Conservation (phyloP, 2,329 filamentous ascomycete genomes). For the Xylariaceae sp. region DNA sequence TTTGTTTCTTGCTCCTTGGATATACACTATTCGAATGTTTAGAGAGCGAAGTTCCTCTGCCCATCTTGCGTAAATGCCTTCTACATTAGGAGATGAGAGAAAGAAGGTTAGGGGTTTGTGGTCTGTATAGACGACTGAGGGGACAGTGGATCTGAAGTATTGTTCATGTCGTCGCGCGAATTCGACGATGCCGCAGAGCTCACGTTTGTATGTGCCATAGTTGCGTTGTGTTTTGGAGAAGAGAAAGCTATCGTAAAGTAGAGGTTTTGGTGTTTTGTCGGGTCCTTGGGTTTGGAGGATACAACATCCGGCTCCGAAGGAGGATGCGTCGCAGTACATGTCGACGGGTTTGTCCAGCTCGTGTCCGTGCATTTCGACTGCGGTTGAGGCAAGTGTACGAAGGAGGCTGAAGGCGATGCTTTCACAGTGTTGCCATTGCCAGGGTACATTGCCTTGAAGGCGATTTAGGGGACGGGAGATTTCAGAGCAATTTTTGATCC, state of each 20-base stretch:
- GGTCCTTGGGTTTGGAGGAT: background rate
- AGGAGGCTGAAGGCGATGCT: background rate
- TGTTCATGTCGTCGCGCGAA: background rate
- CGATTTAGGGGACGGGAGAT: background rate
- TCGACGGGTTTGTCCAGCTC: background rate
- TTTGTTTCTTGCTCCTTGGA: background rate
- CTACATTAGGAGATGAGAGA: background rate
- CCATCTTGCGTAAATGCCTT: background rate
- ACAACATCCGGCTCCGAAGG: background rate
- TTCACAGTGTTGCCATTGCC: background rate
- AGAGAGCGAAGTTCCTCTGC: background rate
- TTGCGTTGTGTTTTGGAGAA: background rate
- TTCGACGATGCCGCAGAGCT: background rate
- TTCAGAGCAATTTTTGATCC: background rate
- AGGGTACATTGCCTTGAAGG: background rate
- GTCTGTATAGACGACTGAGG: background rate
- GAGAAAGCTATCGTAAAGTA: background rate
- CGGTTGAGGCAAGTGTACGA: background rate
- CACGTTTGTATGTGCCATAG: background rate
- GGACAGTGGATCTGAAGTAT: background rate
- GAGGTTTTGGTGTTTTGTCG: too few species aligned
- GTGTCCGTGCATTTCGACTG: background rate
- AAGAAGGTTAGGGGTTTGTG: background rate
- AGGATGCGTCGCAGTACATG: background rate
- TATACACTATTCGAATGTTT: background rate